phyloP scores from a whole-genome alignment of 371 early-diverging fungal genomes.

The Rhizopus microsporus region DNA sequence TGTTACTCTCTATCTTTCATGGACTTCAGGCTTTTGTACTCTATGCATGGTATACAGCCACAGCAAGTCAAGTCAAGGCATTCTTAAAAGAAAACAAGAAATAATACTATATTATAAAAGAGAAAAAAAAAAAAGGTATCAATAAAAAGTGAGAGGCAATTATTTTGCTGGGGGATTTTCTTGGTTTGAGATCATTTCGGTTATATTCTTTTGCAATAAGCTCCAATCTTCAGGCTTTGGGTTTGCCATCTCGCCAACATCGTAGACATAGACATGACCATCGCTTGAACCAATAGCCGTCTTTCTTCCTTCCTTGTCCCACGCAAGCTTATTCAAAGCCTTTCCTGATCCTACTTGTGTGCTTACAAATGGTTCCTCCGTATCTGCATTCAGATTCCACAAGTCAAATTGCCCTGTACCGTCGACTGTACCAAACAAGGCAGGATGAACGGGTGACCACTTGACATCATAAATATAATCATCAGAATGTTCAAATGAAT shows the following conservation, averaged over 20 bases:
- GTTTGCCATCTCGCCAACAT: slow-evolving; percentile 82
- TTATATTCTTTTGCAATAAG: slow-evolving; percentile 65
- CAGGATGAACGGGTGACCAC: slow-evolving; percentile 95
- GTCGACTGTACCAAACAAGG: slow-evolving; percentile 90
- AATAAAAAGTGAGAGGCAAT: not conserved
- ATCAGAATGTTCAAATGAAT: slow-evolving; percentile 89
- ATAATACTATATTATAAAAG: too few relatives aligned
- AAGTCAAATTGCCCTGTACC: slow-evolving; percentile 88
- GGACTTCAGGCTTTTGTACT: slow-evolving; percentile 26
- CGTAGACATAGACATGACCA: slow-evolving; percentile 87
- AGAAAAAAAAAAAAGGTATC: not conserved
- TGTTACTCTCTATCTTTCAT: slow-evolving; percentile 25
- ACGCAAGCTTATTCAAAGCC: slow-evolving; percentile 91
- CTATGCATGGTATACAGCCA: slow-evolving; percentile 46
- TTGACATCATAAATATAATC: slow-evolving; percentile 96
- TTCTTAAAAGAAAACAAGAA: slow-evolving; percentile 18
- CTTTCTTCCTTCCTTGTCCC: slow-evolving; percentile 87
- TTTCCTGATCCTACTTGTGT: slow-evolving; percentile 67
- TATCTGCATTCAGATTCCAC: slow-evolving; percentile 90
- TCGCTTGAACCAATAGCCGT: slow-evolving; percentile 87
- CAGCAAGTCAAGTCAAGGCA: slow-evolving; percentile 41
- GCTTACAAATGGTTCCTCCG: slow-evolving; percentile 78
- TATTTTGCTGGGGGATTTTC: slow-evolving; percentile 33
- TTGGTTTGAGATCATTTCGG: slow-evolving; percentile 65
- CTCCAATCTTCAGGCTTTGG: slow-evolving; percentile 72